A percentile compares a stretch with the other conserved stretches of the same genome.
Evolutionary conservation across 257 asterid species (phyloP).

Genomic region (Voacanga thouarsii): DNA sequence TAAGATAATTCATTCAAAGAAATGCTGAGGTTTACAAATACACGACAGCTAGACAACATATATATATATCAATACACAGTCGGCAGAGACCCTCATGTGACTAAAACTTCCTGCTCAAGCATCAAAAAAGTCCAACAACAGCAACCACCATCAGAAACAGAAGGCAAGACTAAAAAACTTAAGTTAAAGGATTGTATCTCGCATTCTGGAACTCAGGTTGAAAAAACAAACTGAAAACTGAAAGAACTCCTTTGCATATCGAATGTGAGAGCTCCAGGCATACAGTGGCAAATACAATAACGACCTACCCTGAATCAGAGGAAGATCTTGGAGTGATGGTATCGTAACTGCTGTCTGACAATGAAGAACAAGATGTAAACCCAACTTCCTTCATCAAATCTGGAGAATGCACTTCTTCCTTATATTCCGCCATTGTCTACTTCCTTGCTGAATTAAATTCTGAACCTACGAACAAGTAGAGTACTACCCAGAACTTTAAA

Average conservation of each 20-base stretch:
- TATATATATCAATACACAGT: background rate
- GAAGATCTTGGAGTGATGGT: conserved; percentile 37
- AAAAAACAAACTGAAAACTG: background rate
- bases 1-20: background rate
- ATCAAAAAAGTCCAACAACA: background rate
- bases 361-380: conserved; percentile 33
- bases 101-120: background rate
- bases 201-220: background rate
- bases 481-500: background rate
- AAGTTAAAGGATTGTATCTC: background rate
- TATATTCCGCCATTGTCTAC: conserved; percentile 27
- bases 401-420: conserved; percentile 26
- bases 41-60: background rate
- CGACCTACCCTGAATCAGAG: conserved; percentile 38
- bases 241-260: background rate
- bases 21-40: background rate
- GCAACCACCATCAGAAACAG: background rate
- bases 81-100: background rate
- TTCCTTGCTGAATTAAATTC: conserved; percentile 2
- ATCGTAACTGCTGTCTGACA: conserved; percentile 46
- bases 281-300: background rate
- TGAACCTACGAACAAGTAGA: background rate
- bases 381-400: conserved; percentile 5
- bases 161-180: background rate
- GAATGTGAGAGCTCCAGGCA: background rate